These are phyloP conservation scores for Kazachstania sp. DNA, from an alignment of 1,139 yeast genomes.

Conservation along the genomic window DNA sequence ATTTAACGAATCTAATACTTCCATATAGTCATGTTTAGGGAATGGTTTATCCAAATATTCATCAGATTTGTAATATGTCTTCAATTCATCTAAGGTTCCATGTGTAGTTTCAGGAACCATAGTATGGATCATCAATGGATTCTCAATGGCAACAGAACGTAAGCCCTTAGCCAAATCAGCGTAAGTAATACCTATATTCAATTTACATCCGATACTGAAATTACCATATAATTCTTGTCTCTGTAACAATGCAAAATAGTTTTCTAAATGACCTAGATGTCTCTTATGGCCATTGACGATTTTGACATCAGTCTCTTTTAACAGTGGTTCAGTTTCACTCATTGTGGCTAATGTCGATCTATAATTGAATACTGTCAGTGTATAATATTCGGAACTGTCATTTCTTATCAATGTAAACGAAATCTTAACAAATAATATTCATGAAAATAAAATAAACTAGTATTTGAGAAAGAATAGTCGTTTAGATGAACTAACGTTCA, in stretches of 20 bases:
- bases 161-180: conserved; percentile 11
- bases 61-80: conserved; percentile 14
- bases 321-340: neutral
- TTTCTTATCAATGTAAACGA: too few species aligned
- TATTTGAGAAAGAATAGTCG: too few species aligned
- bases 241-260: conserved; percentile 22
- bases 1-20: conserved; percentile 12
- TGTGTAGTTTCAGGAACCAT: conserved; percentile 12
- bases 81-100: neutral
- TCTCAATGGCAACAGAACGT: conserved; percentile 13
- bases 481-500: too few species aligned
- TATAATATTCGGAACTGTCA: too few species aligned
- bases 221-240: conserved; percentile 23
- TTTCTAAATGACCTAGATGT: conserved; percentile 24
- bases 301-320: neutral
- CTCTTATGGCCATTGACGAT: conserved; percentile 22
- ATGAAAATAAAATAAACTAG: too few species aligned
- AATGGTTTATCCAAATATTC: conserved; percentile 17
- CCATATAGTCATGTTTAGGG: conserved; percentile 20
- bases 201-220: conserved; percentile 19
- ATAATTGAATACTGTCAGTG: neutral
- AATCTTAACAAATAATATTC: too few species aligned
- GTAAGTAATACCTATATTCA: conserved; percentile 9
- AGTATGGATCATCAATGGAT: conserved; percentile 19
- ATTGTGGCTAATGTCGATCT: neutral